Evolutionary conservation across 2,329 filamentous ascomycete species (phyloP).

Genomic region (Lecanicillium sp.): DNA sequence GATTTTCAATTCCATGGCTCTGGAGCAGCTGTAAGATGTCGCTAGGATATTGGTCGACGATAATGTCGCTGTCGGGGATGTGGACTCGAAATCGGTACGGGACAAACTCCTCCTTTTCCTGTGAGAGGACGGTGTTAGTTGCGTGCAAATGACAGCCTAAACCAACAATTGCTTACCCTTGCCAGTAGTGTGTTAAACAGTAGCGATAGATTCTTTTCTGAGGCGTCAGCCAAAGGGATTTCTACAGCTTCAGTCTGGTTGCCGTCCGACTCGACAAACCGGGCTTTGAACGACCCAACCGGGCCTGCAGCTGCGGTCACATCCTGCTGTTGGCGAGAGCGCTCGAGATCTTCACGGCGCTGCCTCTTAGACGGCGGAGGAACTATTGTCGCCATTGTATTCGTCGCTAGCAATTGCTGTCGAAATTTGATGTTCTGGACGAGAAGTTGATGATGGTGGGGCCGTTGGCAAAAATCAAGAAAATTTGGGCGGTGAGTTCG

Average conservation of each 20-base stretch:
- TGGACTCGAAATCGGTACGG: conserved; percentile 56
- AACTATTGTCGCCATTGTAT: conserved; percentile 65
- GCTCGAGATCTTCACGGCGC: conserved; percentile 65
- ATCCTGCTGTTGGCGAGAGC: conserved; percentile 67
- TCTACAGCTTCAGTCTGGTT: conserved; percentile 63
- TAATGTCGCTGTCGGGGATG: conserved; percentile 42
- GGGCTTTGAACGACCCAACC: conserved; percentile 71
- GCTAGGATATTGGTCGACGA: conserved; percentile 48
- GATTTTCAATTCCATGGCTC: conserved; percentile 48
- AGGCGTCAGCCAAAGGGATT: conserved; percentile 76
- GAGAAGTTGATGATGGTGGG: conserved; percentile 15
- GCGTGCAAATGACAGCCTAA: too few relatives aligned
- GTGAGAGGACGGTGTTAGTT: neutral
- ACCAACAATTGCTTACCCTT: conserved; percentile 46
- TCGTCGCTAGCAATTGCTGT: conserved; percentile 2
- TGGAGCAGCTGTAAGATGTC: conserved; percentile 48
- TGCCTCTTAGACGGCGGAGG: conserved; percentile 88
- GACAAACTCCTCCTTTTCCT: conserved; percentile 51
- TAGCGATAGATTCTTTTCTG: conserved; percentile 81
- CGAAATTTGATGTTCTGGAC: conserved; percentile 1
- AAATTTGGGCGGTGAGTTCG: conserved; percentile 23
- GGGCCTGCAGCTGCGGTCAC: conserved; percentile 59
- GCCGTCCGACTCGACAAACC: conserved; percentile 77
- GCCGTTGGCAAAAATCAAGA: conserved; percentile 20
- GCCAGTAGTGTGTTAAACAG: conserved; percentile 79